Evolutionary conservation across 345 rosid genomes (phyloP), one percentile per base, ranked within the genome.

Genomic region (Iberis pinnata): DNA sequence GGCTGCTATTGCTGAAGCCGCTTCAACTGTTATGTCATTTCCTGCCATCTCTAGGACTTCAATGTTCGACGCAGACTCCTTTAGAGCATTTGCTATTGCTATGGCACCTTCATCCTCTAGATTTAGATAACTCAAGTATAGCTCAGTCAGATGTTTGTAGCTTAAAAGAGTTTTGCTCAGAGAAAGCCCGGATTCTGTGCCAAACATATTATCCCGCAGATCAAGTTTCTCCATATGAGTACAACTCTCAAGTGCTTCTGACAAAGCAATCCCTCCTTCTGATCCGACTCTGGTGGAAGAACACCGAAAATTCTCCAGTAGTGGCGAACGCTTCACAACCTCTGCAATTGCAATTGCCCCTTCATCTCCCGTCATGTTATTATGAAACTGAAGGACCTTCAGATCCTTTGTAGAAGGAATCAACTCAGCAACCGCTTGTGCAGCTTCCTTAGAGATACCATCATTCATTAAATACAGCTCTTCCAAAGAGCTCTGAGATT

Each of bases 391-490:
- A 71, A 87, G 92, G 35, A 80, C 74, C 78, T 22, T 84, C 53
- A 90, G 79, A 43, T 79, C 75, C 70, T 79, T 80, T 1, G 96
- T 84, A n/a, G 89, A 86, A 50, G 98, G 87, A 74, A 90, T 74
- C 69, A 90, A 48, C 54, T 82, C 96, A 12, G 80, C 74, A 40
- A 90, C 78, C 1, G 92, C 96, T 49, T 52, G 64, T 24, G 98
- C 98, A 50, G 96, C 96, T 76, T 90, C 96, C 69, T 82, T 80
- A 0, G 98, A 90, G 57, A 90, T 84, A 53, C 98, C 98, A 61
- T 80, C 83, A 53, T 87, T 90, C 87, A 84, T 82, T 50, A 90
- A 51, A 72, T 76, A 84, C 14, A 90, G 81, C 75, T 87, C 85
- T 74, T 86, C 92, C 68, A 90, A 64, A 68, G 73, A 68, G 38